Evolutionary conservation across 768 basidiomycete genomes (phyloP).

Genomic region (Asterophora lycoperdoides): DNA sequence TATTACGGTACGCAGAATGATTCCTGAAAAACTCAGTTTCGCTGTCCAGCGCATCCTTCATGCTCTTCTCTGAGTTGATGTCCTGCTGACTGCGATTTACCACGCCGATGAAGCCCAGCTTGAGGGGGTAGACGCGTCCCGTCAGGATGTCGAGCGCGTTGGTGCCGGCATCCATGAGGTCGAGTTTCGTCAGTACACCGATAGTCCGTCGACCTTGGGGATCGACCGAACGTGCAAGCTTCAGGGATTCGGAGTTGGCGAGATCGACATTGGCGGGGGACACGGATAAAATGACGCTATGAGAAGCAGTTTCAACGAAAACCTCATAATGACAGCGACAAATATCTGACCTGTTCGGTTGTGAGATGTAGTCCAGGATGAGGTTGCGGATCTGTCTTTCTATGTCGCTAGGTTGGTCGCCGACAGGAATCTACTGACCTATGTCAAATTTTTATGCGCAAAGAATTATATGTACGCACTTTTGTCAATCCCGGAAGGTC

Average conservation of each 20-base stretch:
- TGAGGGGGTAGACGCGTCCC: conserved; percentile 95
- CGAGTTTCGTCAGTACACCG: conserved; percentile 94
- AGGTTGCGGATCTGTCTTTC: conserved; percentile 93
- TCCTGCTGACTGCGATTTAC: conserved; percentile 98
- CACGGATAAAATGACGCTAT: conserved; percentile 91
- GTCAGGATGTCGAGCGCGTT: conserved; percentile 96
- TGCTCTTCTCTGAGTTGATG: conserved; percentile 81
- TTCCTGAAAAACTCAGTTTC: conserved; percentile 90
- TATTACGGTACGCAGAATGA: conserved; percentile 90
- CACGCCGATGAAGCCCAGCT: conserved; percentile 96
- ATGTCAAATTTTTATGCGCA: not conserved
- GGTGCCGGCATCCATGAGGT: conserved; percentile 99
- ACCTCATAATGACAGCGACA: not conserved
- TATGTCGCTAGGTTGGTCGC: conserved; percentile 97
- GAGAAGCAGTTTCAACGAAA: not conserved
- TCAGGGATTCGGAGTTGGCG: conserved; percentile 96
- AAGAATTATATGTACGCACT: conserved; percentile 38
- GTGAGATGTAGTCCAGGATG: conserved; percentile 94
- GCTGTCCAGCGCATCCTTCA: conserved; percentile 78
- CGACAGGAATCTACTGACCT: conserved; percentile 74
- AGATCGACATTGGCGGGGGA: conserved; percentile 98
- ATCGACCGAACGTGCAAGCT: conserved; percentile 93
- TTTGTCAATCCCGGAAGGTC: conserved; percentile 97
- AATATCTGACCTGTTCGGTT: conserved; percentile 80
- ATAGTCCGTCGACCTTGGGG: conserved; percentile 95